A percentile compares a stretch with the other conserved stretches of the same genome.
Conservation (phyloP, 2,329 filamentous ascomycete genomes). For the Endoconidiophora laricicola region DNA sequence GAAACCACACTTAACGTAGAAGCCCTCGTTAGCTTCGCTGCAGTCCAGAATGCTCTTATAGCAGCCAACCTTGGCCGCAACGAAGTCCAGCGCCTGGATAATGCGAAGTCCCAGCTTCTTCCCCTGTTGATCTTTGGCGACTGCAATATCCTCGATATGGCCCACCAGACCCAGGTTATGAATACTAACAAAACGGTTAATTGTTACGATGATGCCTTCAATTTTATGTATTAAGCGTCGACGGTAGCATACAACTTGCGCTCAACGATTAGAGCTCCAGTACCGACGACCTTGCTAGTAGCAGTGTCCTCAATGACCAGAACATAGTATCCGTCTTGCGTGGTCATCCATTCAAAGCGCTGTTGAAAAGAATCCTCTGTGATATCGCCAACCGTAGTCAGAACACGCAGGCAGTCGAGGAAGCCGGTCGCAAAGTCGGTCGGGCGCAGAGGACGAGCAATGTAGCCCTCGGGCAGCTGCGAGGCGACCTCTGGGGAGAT, state of each 20-base stretch:
- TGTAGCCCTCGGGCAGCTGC: constrained; percentile 65
- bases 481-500: constrained; percentile 60
- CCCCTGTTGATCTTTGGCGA: constrained; percentile 86
- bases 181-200: constrained; percentile 35
- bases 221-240: neutral
- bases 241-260: constrained; percentile 58
- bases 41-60: constrained; percentile 97
- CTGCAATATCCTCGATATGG: constrained; percentile 95
- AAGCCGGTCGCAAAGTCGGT: constrained; percentile 70
- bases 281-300: constrained; percentile 60
- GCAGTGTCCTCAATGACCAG: constrained; percentile 62
- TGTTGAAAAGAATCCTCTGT: constrained; percentile 55
- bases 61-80: constrained; percentile 77
- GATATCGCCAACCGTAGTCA: constrained; percentile 56
- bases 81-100: constrained; percentile 81
- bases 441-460: constrained; percentile 60
- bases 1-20: constrained; percentile 97
- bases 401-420: constrained; percentile 73
- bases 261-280: constrained; percentile 80
- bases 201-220: neutral
- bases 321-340: constrained; percentile 66
- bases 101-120: constrained; percentile 89
- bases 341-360: constrained; percentile 67
- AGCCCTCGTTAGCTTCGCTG: constrained; percentile 88
- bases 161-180: constrained; percentile 70